Conservation (phyloP, 2,329 filamentous ascomycete genomes). For the Thielaviopsis punctulata region DNA sequence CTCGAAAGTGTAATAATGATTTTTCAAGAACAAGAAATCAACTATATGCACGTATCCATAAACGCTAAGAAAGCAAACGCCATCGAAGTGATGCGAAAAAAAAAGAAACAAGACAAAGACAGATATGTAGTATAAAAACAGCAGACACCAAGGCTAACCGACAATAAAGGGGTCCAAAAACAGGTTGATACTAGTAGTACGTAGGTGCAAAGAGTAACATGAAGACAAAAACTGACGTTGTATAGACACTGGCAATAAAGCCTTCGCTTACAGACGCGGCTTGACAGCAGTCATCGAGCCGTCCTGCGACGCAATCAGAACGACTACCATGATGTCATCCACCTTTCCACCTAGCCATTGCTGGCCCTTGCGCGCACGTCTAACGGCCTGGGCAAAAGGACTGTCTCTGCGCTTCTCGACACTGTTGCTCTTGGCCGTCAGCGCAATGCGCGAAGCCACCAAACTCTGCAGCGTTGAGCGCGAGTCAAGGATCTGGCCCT, state of each 20-base stretch:
- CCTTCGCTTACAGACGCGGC: conserved; percentile 17
- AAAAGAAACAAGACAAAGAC: conserved; percentile 1
- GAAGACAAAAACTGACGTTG: too few relatives aligned
- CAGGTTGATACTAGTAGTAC: too few relatives aligned
- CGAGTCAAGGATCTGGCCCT: conserved; percentile 10
- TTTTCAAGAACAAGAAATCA: background rate
- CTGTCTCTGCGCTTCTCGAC: conserved; percentile 68
- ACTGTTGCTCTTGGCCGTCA: conserved; percentile 71
- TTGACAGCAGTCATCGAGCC: conserved; percentile 15
- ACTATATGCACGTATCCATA: background rate
- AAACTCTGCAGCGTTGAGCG: conserved; percentile 50
- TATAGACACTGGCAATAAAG: background rate
- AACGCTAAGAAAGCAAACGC: background rate
- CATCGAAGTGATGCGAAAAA: background rate
- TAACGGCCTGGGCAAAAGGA: conserved; percentile 88
- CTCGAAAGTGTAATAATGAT: background rate
- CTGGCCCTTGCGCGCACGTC: conserved; percentile 71
- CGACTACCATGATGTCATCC: conserved; percentile 84
- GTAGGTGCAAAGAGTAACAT: too few relatives aligned
- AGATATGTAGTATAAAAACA: too few relatives aligned
- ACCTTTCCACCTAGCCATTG: conserved; percentile 84
- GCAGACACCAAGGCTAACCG: too few relatives aligned
- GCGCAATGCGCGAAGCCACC: conserved; percentile 62
- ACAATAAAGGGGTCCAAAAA: too few relatives aligned
- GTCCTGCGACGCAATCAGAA: conserved; percentile 59